These are phyloP conservation scores for Arabis hirsuta DNA, from an alignment of 345 rosid species.

Conservation along the genomic window DNA sequence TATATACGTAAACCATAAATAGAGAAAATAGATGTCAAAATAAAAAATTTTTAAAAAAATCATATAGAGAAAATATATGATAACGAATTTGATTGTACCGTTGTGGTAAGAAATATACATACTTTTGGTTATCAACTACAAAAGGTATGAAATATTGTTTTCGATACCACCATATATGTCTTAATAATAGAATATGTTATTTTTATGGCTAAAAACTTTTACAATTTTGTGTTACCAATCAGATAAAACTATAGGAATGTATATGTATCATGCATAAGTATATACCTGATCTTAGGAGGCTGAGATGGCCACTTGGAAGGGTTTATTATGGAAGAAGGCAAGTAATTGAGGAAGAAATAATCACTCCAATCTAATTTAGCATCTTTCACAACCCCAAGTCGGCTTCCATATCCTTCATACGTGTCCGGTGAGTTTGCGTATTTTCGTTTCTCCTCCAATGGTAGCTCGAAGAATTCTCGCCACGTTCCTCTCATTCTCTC, in stretches of 20 bases:
- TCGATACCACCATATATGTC: no score
- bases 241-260: neutral
- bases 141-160: neutral
- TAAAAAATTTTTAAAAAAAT: neutral
- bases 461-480: slow-evolving; percentile 75
- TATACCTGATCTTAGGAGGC: slow-evolving; percentile 72
- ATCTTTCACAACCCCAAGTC: slow-evolving; percentile 78
- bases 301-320: slow-evolving; percentile 76
- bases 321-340: slow-evolving; percentile 56
- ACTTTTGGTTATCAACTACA: neutral
- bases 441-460: slow-evolving; percentile 64
- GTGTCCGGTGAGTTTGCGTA: slow-evolving; percentile 80
- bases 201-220: no score
- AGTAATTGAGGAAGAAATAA: slow-evolving; percentile 75
- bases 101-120: neutral
- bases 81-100: neutral
- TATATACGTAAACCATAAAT: neutral
- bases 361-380: slow-evolving; percentile 95
- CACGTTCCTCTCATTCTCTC: slow-evolving; percentile 55
- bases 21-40: neutral
- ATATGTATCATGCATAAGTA: slow-evolving; percentile 6
- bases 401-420: slow-evolving; percentile 94
- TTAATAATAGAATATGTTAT: no score
- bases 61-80: neutral
- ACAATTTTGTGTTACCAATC: no score